phyloP scores from a whole-genome alignment of 148 eudicot species.

The Polygonum aviculare region DNA sequence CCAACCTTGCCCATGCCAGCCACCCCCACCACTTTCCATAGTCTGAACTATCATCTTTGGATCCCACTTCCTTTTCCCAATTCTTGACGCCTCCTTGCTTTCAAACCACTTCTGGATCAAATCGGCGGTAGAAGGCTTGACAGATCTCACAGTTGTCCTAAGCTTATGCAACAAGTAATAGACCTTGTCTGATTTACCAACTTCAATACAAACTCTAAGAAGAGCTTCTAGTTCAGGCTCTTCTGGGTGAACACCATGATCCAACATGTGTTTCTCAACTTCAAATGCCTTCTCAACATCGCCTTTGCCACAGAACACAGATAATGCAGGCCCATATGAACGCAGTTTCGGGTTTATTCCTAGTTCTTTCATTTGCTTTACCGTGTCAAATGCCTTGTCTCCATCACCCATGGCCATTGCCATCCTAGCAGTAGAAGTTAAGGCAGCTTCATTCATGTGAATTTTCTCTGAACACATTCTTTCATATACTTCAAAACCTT shows the following conservation, averaged over 20 bases:
- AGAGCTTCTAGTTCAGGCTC: conserved; percentile 81
- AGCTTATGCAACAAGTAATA: conserved; percentile 80
- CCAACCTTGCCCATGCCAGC: conserved; percentile 96
- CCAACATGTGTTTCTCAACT: conserved; percentile 79
- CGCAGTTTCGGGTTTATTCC: conserved; percentile 73
- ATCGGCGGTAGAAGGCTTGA: conserved; percentile 49
- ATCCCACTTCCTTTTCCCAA: conserved; percentile 79
- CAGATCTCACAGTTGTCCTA: conserved; percentile 49
- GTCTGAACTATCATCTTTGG: conserved; percentile 25
- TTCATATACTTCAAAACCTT: conserved; percentile 66
- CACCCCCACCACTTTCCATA: conserved; percentile 69
- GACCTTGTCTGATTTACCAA: conserved; percentile 56
- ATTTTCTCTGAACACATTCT: conserved; percentile 53
- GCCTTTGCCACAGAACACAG: conserved; percentile 45
- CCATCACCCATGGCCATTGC: conserved; percentile 75
- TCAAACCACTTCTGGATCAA: conserved; percentile 67
- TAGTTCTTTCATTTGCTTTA: conserved; percentile 61
- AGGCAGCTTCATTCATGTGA: conserved; percentile 73
- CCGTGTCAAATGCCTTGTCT: conserved; percentile 76
- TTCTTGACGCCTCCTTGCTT: conserved; percentile 50
- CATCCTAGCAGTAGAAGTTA: conserved; percentile 88
- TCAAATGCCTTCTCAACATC: conserved; percentile 65
- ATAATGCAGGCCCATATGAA: conserved; percentile 79
- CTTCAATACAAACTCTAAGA: conserved; percentile 53
- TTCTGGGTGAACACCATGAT: conserved; percentile 68